phyloP scores from a whole-genome alignment of 345 rosid genomes.

The Lepidium sativum region DNA sequence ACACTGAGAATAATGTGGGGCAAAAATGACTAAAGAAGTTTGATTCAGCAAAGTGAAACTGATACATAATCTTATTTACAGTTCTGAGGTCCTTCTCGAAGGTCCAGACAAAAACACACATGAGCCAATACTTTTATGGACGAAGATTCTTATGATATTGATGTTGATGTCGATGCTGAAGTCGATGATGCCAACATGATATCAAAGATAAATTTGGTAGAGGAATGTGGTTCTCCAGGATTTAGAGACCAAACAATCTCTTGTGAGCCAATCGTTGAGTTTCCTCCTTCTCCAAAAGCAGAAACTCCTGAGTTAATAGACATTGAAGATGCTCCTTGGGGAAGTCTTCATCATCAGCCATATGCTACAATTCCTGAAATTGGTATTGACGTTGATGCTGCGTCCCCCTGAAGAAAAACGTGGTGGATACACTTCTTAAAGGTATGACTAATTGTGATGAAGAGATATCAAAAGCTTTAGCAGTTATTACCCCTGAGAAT shows the following conservation, averaged over 20 bases:
- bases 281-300: constrained; percentile 35
- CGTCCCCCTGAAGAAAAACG: constrained; percentile 28
- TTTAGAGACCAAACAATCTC: background rate
- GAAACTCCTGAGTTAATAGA: constrained; percentile 20
- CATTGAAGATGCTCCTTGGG: constrained; percentile 33
- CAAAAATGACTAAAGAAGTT: too few species aligned
- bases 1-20: too few species aligned
- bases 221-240: constrained; percentile 1
- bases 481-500: constrained; percentile 32
- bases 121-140: background rate
- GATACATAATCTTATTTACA: background rate
- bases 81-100: constrained; percentile 16
- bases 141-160: background rate
- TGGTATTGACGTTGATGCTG: constrained; percentile 28
- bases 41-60: background rate
- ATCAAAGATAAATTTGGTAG: background rate
- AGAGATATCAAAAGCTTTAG: constrained; percentile 38
- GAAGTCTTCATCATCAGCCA: constrained; percentile 30
- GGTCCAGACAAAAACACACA: constrained; percentile 6
- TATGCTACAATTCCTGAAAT: constrained; percentile 32
- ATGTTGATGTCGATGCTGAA: too few species aligned
- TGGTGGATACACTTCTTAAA: constrained; percentile 19
- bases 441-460: background rate
- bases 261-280: constrained; percentile 50
- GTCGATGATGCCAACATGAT: background rate